These are phyloP conservation scores for Cucumis cinereus DNA, from an alignment of 306 rosid genomes.

Conservation along the genomic window DNA sequence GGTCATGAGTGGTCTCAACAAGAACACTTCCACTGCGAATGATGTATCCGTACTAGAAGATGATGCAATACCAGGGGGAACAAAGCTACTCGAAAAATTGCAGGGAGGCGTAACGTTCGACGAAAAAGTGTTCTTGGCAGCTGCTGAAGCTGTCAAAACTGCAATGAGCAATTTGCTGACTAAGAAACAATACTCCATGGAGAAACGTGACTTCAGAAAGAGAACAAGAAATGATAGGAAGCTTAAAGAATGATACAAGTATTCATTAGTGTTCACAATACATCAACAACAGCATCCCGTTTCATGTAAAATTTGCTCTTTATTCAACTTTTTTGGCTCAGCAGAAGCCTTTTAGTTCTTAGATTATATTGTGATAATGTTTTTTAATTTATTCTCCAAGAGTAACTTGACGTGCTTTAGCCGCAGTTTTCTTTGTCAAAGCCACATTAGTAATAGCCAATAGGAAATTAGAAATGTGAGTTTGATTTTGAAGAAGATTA, in stretches of 20 bases:
- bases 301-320: neutral
- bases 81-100: constrained; percentile 49
- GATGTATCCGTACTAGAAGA: constrained; percentile 38
- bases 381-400: constrained; percentile 12
- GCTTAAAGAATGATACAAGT: constrained; percentile 22
- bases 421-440: neutral
- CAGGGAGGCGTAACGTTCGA: constrained; percentile 69
- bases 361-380: neutral
- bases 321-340: neutral
- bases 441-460: neutral
- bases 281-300: neutral
- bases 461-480: neutral
- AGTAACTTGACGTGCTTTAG: neutral
- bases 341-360: constrained; percentile 11
- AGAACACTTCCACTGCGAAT: constrained; percentile 13
- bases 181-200: constrained; percentile 71
- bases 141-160: constrained; percentile 78
- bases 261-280: neutral
- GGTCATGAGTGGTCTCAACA: constrained; percentile 36
- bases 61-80: constrained; percentile 49
- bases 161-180: constrained; percentile 75
- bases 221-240: constrained; percentile 83
- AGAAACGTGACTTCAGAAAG: constrained; percentile 68
- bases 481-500: neutral
- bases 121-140: constrained; percentile 42